A percentile compares a stretch with the other conserved stretches of the same genome.
These are phyloP conservation scores for Cercophora newfieldiana DNA, from an alignment of 495 filamentous ascomycete species.

Conservation along the genomic window DNA sequence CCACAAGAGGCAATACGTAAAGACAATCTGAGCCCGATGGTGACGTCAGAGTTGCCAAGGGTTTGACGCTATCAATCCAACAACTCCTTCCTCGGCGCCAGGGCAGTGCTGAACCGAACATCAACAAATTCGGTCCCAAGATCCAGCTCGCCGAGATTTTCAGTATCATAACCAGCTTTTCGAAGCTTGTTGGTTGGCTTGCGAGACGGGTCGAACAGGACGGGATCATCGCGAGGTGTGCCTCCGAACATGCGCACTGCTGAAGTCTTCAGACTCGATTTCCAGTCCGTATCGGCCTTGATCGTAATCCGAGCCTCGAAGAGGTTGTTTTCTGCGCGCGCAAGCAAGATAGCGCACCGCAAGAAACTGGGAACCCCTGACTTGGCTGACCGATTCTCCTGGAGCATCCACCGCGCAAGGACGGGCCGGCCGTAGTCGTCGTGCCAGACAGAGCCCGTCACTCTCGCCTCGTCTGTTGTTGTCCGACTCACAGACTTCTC, in stretches of 20 bases:
- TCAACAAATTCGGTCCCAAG: constrained; percentile 15
- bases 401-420: constrained; percentile 26
- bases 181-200: constrained; percentile 29
- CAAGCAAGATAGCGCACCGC: constrained; percentile 29
- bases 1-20: constrained; percentile 2
- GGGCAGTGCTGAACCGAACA: constrained; percentile 7
- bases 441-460: constrained; percentile 15
- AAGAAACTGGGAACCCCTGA: constrained; percentile 28
- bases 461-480: constrained; percentile 21
- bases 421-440: constrained; percentile 21
- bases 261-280: constrained; percentile 6
- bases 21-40: background rate
- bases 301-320: constrained; percentile 30
- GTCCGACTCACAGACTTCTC: constrained; percentile 24
- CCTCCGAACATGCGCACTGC: constrained; percentile 8
- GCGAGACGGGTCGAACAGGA: constrained; percentile 5
- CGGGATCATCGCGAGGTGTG: background rate
- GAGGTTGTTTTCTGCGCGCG: constrained; percentile 20
- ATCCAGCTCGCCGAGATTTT: constrained; percentile 25
- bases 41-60: background rate
- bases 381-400: constrained; percentile 26
- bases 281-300: constrained; percentile 26
- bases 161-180: constrained; percentile 25
- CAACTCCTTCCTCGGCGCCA: constrained; percentile 4
- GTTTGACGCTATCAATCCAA: background rate